Conservation (phyloP, 176 grass and related monocot species). For the Panicum miliaceum region DNA sequence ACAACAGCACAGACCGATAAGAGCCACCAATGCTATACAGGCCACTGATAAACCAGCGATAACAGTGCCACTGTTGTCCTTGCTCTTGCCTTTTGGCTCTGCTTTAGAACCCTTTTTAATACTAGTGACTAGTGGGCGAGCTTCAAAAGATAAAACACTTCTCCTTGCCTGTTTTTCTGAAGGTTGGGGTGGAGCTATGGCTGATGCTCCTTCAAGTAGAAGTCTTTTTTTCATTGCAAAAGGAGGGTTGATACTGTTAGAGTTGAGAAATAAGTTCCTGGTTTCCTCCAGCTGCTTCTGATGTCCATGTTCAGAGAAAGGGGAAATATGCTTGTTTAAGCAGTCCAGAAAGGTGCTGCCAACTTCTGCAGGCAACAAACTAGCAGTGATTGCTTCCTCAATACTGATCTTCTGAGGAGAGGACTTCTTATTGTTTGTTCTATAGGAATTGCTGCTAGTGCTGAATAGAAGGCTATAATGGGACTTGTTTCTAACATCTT, state of each 20-base stretch:
- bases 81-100: slow-evolving; percentile 26
- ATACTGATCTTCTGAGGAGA: neutral
- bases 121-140: slow-evolving; percentile 19
- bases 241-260: slow-evolving; percentile 18
- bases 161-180: slow-evolving; percentile 33
- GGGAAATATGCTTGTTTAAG: slow-evolving; percentile 48
- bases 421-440: neutral
- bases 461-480: slow-evolving; percentile 20
- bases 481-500: slow-evolving; percentile 43
- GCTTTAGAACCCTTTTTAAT: slow-evolving; percentile 34
- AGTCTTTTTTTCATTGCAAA: slow-evolving; percentile 50
- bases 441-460: slow-evolving; percentile 5
- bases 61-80: slow-evolving; percentile 30
- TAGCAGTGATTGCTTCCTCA: slow-evolving; percentile 26
- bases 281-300: slow-evolving; percentile 5
- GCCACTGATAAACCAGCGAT: slow-evolving; percentile 47
- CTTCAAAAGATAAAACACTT: slow-evolving; percentile 13
- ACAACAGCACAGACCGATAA: slow-evolving; percentile 49
- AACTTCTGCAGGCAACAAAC: slow-evolving; percentile 36
- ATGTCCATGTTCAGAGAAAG: slow-evolving; percentile 14
- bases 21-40: slow-evolving; percentile 47
- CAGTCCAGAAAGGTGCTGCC: slow-evolving; percentile 40
- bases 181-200: slow-evolving; percentile 16
- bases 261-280: slow-evolving; percentile 30
- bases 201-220: slow-evolving; percentile 26